Evolutionary conservation across 106 monocot species (phyloP), one percentile per base, ranked within the genome.

Genomic region (Acorus calamus): DNA sequence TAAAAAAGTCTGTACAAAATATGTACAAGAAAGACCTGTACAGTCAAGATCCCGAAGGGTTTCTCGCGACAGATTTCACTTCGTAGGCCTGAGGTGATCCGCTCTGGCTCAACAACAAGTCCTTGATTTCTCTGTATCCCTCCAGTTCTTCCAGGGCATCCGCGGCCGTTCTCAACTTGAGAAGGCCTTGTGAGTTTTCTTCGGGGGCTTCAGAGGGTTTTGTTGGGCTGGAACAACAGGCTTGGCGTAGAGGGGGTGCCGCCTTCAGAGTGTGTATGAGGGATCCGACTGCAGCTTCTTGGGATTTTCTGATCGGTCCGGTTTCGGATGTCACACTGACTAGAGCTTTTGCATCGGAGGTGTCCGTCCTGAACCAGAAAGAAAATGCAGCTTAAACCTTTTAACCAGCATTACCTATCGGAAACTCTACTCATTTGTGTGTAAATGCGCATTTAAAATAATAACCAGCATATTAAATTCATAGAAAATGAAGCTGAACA

Each of bases 61-160:
- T 60, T 69, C 53, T 62, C 42, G 53, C 56, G 41, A 53, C 28
- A 61, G 49, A 69, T 50, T 71, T 70, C 52, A 50, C 52, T 45
- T 10, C 50, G 14, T 10, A 48, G 14, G 52, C 7, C 4, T 45
- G 63, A 64, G 59, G 70, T 41, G 68, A 60, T 12, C 54, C 78
- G 53, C 70, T 58, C 57, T 73, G 73, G 41, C 55, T 68, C 52
- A 87, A 72, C 45, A 94, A 61, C n/a, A 56, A 50, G 47, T 90
- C 84, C 60, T 72, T 84, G 56, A 87, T 74, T 53, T 82, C 75
- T 60, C 63, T 76, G 60, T 84, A 90, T 49, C 14, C 67, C 52
- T 62, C 75, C 45, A 94, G 66, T 58, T 94, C 90, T 59, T 79
- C 67, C 44, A 90, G 66, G 47, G 86, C 94, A 71, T 87, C 80